Percentiles rank a stretch among this genome's conserved stretches.
Conservation (phyloP, 441 rosid genomes). For the Corymbia citriodora region DNA sequence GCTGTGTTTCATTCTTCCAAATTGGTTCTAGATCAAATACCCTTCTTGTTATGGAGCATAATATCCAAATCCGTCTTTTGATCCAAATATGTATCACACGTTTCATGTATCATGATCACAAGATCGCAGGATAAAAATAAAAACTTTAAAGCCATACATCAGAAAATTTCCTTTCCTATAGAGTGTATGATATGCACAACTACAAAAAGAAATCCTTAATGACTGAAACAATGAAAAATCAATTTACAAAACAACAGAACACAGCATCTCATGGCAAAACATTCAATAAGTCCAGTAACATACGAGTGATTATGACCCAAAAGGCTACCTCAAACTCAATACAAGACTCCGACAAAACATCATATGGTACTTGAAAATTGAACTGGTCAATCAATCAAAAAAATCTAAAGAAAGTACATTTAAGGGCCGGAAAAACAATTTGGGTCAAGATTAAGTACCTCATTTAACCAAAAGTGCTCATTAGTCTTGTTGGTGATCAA, state of each 20-base stretch:
- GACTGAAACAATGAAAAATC: not conserved
- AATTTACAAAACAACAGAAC: not conserved
- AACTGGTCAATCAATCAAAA: not conserved
- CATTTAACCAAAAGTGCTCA: slow-evolving; percentile 94
- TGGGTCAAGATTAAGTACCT: slow-evolving; percentile 29
- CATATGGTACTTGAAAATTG: not conserved
- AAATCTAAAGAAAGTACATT: not conserved
- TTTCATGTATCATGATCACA: not conserved
- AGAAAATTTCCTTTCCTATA: not conserved
- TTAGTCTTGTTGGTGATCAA: slow-evolving; percentile 81
- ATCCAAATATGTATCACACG: not conserved
- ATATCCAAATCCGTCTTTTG: not conserved
- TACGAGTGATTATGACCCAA: not conserved
- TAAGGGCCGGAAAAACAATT: not conserved
- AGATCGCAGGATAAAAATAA: not conserved
- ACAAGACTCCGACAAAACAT: not conserved
- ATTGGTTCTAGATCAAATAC: not conserved
- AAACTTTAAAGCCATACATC: not conserved
- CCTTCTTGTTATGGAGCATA: not conserved
- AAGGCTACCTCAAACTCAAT: not conserved
- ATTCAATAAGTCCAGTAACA: not conserved
- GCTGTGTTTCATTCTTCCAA: not conserved
- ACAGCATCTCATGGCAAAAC: not conserved
- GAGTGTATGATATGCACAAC: not conserved
- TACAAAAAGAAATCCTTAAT: not conserved